Conservation (phyloP, 129 eudicot genomes). For the Apium graveolens region DNA sequence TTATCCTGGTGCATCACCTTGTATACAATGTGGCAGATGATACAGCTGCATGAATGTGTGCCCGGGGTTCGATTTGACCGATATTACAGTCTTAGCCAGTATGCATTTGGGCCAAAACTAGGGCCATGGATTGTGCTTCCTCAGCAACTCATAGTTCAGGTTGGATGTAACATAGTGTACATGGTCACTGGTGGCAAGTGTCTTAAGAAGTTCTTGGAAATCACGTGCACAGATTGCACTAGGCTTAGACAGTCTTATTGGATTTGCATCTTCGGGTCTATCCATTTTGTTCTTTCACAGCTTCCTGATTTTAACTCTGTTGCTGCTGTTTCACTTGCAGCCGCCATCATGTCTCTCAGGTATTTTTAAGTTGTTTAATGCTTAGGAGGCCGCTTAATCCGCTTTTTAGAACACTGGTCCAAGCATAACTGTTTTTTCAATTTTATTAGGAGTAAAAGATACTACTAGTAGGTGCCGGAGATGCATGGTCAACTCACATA, state of each 20-base stretch:
- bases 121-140: slow-evolving; percentile 90
- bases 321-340: slow-evolving; percentile 83
- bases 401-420: neutral
- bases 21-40: slow-evolving; percentile 76
- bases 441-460: too few species aligned
- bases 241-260: slow-evolving; percentile 56
- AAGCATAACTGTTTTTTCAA: neutral
- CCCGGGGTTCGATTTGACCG: slow-evolving; percentile 71
- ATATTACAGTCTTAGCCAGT: slow-evolving; percentile 55
- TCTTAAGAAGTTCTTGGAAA: slow-evolving; percentile 75
- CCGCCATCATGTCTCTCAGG: slow-evolving; percentile 90
- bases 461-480: neutral
- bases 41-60: slow-evolving; percentile 69
- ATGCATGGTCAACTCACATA: neutral
- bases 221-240: slow-evolving; percentile 57
- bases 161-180: slow-evolving; percentile 71
- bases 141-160: slow-evolving; percentile 79
- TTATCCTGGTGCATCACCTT: slow-evolving; percentile 79
- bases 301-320: slow-evolving; percentile 82
- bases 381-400: neutral
- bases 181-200: slow-evolving; percentile 97
- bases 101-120: slow-evolving; percentile 75
- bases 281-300: slow-evolving; percentile 76
- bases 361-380: neutral
- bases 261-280: slow-evolving; percentile 70